Evolutionary conservation across 2,329 filamentous ascomycete species (phyloP).

Genomic region (Juglanconis juglandina): DNA sequence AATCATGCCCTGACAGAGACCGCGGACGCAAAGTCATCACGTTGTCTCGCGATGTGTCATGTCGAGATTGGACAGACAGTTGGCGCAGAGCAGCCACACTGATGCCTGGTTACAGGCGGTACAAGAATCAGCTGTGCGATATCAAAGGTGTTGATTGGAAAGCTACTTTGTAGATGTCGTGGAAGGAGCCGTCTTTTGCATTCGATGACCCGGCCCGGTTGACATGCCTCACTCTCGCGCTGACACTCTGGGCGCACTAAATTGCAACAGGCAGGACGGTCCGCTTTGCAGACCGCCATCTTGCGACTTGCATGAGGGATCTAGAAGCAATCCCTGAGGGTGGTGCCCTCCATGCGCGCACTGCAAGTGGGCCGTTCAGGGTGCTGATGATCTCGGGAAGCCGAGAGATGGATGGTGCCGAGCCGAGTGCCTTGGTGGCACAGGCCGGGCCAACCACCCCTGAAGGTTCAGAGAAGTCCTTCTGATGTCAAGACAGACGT

Average conservation of each 20-base stretch:
- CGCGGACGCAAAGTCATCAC: background rate
- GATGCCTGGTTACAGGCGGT: too few species aligned
- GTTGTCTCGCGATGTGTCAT: background rate
- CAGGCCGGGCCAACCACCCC: background rate
- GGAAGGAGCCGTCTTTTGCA: background rate
- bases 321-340: background rate
- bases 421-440: background rate
- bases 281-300: slow-evolving; percentile 3
- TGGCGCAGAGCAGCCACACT: background rate
- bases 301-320: background rate
- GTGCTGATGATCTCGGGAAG: slow-evolving; percentile 12
- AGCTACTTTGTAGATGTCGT: too few species aligned
- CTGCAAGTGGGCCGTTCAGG: background rate
- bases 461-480: background rate
- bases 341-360: background rate
- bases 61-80: background rate
- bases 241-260: background rate
- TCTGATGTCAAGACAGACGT: background rate
- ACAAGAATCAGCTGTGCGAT: too few species aligned
- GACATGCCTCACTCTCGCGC: background rate
- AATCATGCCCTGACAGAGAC: background rate
- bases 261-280: background rate
- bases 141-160: too few species aligned
- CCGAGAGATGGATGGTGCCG: slow-evolving; percentile 1
- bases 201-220: background rate